A percentile compares a stretch with the other conserved stretches of the same genome.
These are phyloP conservation scores for Hanseniaspora hatyaiensis DNA, from an alignment of 805 yeast genomes.

Conservation along the genomic window DNA sequence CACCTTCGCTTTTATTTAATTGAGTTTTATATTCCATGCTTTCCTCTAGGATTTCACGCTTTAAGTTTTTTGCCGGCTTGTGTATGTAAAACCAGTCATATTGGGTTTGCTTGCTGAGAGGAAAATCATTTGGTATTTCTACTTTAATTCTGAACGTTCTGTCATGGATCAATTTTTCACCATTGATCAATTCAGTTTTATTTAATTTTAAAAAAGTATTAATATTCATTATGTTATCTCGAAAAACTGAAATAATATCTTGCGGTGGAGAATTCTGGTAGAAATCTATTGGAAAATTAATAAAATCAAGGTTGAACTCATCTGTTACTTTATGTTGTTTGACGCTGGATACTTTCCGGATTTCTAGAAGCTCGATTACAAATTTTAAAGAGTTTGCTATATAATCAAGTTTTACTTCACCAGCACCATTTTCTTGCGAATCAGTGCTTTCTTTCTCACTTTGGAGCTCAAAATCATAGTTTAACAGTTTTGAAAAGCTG, in stretches of 20 bases:
- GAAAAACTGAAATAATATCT: background rate
- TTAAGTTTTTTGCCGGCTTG: background rate
- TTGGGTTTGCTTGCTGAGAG: background rate
- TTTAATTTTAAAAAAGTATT: constrained; percentile 9
- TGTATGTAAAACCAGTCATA: constrained; percentile 12
- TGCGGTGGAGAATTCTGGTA: constrained; percentile 1
- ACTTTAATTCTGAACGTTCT: constrained; percentile 5
- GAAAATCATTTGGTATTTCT: constrained; percentile 4
- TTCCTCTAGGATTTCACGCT: no score
- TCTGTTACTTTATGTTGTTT: background rate
- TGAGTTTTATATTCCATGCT: no score
- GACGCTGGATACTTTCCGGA: background rate
- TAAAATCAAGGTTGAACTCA: background rate
- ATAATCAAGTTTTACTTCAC: background rate
- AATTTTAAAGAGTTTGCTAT: constrained; percentile 3
- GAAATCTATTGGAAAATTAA: constrained; percentile 10
- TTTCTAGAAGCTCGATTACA: constrained; percentile 4
- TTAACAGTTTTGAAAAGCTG: constrained; percentile 16
- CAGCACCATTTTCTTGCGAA: no score
- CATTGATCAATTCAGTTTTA: background rate
- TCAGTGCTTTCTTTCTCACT: no score
- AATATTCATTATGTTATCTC: constrained; percentile 7
- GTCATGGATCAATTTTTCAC: background rate
- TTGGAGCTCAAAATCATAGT: constrained; percentile 18
- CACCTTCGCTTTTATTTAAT: constrained; percentile 16